phyloP scores from a whole-genome alignment of 352 stramenopile genomes.

The Pythium brachiatum region DNA sequence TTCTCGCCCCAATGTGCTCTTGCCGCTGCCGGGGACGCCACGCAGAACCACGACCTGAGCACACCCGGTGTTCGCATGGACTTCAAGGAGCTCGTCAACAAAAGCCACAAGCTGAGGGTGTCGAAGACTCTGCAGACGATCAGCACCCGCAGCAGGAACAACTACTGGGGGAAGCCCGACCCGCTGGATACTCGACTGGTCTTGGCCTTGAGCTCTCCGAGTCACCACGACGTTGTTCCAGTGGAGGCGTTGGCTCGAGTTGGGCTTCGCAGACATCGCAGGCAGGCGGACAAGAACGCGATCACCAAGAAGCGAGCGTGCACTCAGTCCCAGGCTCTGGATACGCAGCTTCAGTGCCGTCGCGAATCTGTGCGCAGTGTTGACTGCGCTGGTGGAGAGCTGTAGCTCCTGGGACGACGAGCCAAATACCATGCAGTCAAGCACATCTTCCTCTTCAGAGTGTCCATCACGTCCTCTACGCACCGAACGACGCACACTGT shows the following conservation, averaged over 20 bases:
- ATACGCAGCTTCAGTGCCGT: slow-evolving; percentile 41
- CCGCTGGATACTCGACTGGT: slow-evolving; percentile 20
- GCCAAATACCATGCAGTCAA: slow-evolving; percentile 25
- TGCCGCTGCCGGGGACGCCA: slow-evolving; percentile 71
- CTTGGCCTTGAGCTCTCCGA: not conserved
- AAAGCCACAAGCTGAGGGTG: slow-evolving; percentile 35
- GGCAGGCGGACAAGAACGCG: slow-evolving; percentile 11
- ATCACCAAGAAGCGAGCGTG: slow-evolving; percentile 16
- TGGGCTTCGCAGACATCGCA: not conserved
- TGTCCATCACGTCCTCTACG: not conserved
- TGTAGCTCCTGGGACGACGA: slow-evolving; percentile 31
- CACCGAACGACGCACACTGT: slow-evolving; percentile 28
- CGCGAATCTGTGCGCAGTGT: slow-evolving; percentile 46
- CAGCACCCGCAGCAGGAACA: not conserved
- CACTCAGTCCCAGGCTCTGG: slow-evolving; percentile 37
- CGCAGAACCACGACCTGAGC: slow-evolving; percentile 58
- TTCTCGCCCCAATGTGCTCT: slow-evolving; percentile 53
- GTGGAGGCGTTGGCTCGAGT: slow-evolving; percentile 1
- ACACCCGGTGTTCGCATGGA: slow-evolving; percentile 15
- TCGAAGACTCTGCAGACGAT: slow-evolving; percentile 12
- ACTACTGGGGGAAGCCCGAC: not conserved
- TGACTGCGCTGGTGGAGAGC: slow-evolving; percentile 29
- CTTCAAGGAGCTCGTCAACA: slow-evolving; percentile 39
- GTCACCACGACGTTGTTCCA: slow-evolving; percentile 3
- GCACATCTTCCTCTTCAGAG: slow-evolving; percentile 18